Evolutionary conservation across 257 asterid species (phyloP), one percentile per base, ranked within the genome.

Genomic region (Plantago elongata): DNA sequence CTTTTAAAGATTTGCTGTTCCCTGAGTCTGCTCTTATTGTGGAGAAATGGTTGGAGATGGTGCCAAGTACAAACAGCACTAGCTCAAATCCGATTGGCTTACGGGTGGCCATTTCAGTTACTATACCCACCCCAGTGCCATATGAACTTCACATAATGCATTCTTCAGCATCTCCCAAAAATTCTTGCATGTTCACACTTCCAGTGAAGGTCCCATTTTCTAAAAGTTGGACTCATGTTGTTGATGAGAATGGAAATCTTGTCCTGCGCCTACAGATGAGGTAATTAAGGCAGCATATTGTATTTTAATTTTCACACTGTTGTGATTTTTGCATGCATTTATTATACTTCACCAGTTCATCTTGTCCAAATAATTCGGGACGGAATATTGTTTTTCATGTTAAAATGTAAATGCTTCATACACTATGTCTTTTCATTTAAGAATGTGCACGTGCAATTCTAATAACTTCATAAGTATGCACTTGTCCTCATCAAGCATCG

Each of bases 21-120:
- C 72, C 82, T 37, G 70, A 65, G 50, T 72, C 83, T 48, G 75
- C 74, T 68, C 95, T 89, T 64, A 65, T 75, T 4, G 70, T 74
- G 69, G 99, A 87, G 66, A 87, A 93, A 82, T 93, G 99, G 99
- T 55, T 93, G 74, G 95, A 89, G 49, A 65, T 93, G 79, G 74
- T 71, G 61, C 97, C 96, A 29, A 64, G 72, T 74, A 63, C 91
- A 37, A 75, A 78, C 60, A 57, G 60, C 69, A 54, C 18, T n/a
- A 75, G 50, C 65, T 57, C 87, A 13, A 76, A 81, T 62, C 88
- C 88, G 11, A 72, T 85, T 60, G 78, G 76, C 60, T 62, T 93
- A 75, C 73, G 94, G 37, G 92, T 93, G 56, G 96, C 94, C 34
- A 67, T 93, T 58, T 93, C 99, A 42, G 81, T 82, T 69, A 93